phyloP scores from a whole-genome alignment of 352 stramenopile genomes.

The Phytophthora litchii region DNA sequence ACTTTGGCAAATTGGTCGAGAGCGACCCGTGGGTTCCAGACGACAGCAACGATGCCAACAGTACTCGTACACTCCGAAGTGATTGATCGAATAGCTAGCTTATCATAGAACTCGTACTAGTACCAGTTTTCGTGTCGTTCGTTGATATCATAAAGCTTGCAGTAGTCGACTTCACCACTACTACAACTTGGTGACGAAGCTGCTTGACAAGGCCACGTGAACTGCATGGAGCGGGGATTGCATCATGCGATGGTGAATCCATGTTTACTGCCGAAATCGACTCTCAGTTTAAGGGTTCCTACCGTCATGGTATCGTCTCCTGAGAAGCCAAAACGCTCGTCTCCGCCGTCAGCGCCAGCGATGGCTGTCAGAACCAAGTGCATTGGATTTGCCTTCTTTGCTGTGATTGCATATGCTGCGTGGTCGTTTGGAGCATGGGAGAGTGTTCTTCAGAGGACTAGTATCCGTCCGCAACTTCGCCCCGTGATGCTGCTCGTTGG shows the following conservation, averaged over 20 bases:
- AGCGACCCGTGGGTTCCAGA: constrained; percentile 27
- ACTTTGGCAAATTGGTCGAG: constrained; percentile 22
- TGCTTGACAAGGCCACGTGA: no score
- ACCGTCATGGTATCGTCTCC: constrained; percentile 1
- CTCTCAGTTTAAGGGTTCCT: neutral
- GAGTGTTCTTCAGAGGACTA: constrained; percentile 11
- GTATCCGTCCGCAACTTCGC: constrained; percentile 18
- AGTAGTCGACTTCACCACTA: no score
- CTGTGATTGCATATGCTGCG: constrained; percentile 17
- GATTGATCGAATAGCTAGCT: constrained; percentile 26
- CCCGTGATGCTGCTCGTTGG: constrained; percentile 55
- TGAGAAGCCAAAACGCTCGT: constrained; percentile 2
- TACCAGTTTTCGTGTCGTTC: neutral
- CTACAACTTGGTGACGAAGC: no score
- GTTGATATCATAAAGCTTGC: neutral
- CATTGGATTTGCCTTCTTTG: constrained; percentile 6
- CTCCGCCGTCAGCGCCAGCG: neutral
- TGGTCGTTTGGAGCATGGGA: constrained; percentile 32
- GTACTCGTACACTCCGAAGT: constrained; percentile 18
- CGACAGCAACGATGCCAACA: constrained; percentile 10
- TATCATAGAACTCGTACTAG: constrained; percentile 11
- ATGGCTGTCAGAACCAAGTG: constrained; percentile 10
- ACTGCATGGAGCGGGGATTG: neutral
- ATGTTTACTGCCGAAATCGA: constrained; percentile 16
- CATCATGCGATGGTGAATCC: constrained; percentile 17